Percentiles rank a stretch among this genome's conserved stretches.
Evolutionary conservation across 805 yeast species (phyloP).

Genomic region (Cyberlindnera euphorbiae): DNA sequence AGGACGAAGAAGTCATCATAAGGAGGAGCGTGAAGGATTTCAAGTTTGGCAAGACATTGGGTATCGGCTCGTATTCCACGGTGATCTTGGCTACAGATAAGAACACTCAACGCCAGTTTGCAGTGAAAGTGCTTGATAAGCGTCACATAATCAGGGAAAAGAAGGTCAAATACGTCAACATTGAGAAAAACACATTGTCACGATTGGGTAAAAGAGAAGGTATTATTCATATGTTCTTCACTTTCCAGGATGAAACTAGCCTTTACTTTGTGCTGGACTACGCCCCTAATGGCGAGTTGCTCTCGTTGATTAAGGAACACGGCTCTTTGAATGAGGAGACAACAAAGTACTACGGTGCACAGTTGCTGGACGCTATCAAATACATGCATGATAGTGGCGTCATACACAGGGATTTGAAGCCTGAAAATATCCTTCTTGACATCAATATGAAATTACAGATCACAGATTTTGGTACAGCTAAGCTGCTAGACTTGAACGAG

Average conservation of each 20-base stretch:
- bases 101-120: constrained; percentile 70
- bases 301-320: constrained; percentile 59
- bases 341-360: constrained; percentile 65
- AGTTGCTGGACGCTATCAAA: constrained; percentile 65
- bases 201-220: constrained; percentile 58
- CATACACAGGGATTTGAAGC: constrained; percentile 78
- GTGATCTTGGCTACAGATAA: constrained; percentile 82
- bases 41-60: constrained; percentile 81
- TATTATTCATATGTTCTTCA: constrained; percentile 63
- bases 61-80: constrained; percentile 95
- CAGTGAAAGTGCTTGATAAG: constrained; percentile 72
- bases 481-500: constrained; percentile 47
- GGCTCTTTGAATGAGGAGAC: constrained; percentile 72
- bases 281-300: constrained; percentile 75
- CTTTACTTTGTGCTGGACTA: constrained; percentile 73
- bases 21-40: constrained; percentile 72
- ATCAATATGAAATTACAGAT: constrained; percentile 55
- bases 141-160: constrained; percentile 76
- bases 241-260: constrained; percentile 73
- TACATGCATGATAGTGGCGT: constrained; percentile 74
- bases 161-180: constrained; percentile 79
- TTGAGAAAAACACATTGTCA: constrained; percentile 76
- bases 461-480: constrained; percentile 86
- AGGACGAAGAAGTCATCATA: constrained; percentile 45
- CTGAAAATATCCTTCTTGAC: constrained; percentile 73